A percentile compares a stretch with the other conserved stretches of the same genome.
phyloP scores from a whole-genome alignment of 1,284 basidiomycete genomes.

The Cryptococcus hybrid region DNA sequence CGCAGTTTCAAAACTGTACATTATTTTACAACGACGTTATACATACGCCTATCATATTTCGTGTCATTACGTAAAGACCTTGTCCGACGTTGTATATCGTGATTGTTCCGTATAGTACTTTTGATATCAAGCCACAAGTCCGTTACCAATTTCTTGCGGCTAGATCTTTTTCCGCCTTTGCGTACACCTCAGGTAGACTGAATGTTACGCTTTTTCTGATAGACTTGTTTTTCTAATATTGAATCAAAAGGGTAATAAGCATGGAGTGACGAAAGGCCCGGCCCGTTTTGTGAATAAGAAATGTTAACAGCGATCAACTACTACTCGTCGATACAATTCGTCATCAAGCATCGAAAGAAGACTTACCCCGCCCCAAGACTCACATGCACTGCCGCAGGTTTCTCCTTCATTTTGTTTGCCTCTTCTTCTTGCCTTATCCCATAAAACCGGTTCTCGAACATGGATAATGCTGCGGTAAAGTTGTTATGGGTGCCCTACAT shows the following conservation, averaged over 20 bases:
- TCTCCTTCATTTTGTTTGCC: neutral
- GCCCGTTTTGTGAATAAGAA: too few relatives aligned
- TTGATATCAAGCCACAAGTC: too few relatives aligned
- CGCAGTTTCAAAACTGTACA: too few relatives aligned
- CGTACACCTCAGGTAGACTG: constrained; percentile 5
- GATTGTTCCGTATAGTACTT: too few relatives aligned
- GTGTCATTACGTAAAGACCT: too few relatives aligned
- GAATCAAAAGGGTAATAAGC: neutral
- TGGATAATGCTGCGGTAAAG: constrained; percentile 18
- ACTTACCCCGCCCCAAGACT: neutral
- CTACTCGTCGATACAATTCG: neutral
- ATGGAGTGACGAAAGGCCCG: neutral
- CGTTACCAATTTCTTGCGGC: too few relatives aligned
- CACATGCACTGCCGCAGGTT: too few relatives aligned
- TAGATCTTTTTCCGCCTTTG: constrained; percentile 3
- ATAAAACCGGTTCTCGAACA: constrained; percentile 19
- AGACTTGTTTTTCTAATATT: neutral
- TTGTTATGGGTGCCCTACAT: constrained; percentile 10
- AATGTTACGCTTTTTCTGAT: neutral
- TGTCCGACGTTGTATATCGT: too few relatives aligned
- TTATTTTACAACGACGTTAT: too few relatives aligned
- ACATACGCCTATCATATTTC: too few relatives aligned
- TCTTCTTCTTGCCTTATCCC: constrained; percentile 8
- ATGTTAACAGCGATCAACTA: too few relatives aligned
- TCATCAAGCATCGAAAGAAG: neutral